A percentile compares a stretch with the other conserved stretches of the same genome.
Conservation (phyloP, 176 grass and related monocot genomes). For the Thalia dealbata region DNA sequence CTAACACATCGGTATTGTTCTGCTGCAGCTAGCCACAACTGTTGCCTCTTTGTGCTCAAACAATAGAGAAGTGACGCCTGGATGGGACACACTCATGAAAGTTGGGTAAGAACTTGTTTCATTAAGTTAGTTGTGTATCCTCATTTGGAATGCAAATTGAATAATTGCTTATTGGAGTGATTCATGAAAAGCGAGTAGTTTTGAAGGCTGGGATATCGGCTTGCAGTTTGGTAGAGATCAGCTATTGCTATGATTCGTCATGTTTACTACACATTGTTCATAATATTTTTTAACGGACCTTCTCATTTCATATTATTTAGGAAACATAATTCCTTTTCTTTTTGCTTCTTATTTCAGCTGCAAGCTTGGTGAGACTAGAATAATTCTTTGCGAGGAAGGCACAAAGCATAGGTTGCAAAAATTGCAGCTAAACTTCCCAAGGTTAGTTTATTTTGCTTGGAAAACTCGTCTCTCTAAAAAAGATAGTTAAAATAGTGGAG, state of each 20-base stretch:
- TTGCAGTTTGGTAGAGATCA: not conserved
- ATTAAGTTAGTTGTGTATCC: not conserved
- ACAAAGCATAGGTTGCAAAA: conserved; percentile 83
- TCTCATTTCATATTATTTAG: not conserved
- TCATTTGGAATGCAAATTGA: not conserved
- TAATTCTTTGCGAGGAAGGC: conserved; percentile 86
- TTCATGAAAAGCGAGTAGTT: not conserved
- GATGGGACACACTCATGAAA: conserved; percentile 69
- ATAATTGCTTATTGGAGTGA: not conserved
- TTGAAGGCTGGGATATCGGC: not conserved
- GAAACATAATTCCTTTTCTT: not conserved
- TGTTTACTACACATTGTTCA: not conserved
- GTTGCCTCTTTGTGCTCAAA: conserved; percentile 61
- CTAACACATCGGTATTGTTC: not conserved
- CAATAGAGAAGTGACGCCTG: conserved; percentile 58
- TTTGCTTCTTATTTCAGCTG: conserved; percentile 38
- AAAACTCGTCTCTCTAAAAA: not conserved
- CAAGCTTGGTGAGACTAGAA: conserved; percentile 85
- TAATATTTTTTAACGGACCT: not conserved
- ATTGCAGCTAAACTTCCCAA: conserved; percentile 90
- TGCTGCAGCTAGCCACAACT: conserved; percentile 53
- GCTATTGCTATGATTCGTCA: not conserved
- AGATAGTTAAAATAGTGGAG: too few relatives aligned
- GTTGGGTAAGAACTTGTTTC: conserved; percentile 48
- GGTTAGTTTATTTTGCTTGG: conserved; percentile 30